Conservation (phyloP, 345 rosid genomes). For the Xanthoceras sorbifolium region DNA sequence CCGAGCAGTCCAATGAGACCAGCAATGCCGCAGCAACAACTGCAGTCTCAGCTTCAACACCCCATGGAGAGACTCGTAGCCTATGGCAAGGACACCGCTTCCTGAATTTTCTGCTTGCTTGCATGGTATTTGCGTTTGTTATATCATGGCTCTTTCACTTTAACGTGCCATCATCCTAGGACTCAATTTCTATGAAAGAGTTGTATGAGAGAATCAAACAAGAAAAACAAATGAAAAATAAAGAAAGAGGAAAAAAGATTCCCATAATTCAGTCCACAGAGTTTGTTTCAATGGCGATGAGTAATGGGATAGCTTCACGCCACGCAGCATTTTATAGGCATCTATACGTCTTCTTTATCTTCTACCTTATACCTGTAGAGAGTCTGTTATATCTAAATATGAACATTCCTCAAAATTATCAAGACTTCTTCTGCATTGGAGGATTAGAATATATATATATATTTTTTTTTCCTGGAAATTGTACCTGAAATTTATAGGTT, state of each 20-base stretch:
- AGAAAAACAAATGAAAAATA: conserved; percentile 1
- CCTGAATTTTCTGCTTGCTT: conserved; percentile 71
- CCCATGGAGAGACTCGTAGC: conserved; percentile 56
- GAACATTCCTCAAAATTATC: conserved; percentile 19
- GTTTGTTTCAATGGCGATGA: conserved; percentile 6
- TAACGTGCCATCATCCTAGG: conserved; percentile 53
- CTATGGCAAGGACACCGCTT: conserved; percentile 87
- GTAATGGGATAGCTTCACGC: conserved; percentile 16
- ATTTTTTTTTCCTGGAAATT: neutral
- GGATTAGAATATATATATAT: neutral
- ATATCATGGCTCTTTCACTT: conserved; percentile 86
- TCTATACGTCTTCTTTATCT: conserved; percentile 11
- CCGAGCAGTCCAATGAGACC: conserved; percentile 42
- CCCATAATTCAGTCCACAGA: conserved; percentile 15
- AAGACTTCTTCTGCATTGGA: conserved; percentile 10
- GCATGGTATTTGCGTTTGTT: conserved; percentile 75
- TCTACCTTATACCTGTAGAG: conserved; percentile 20
- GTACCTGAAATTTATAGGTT: neutral
- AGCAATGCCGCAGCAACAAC: conserved; percentile 27
- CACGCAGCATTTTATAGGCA: conserved; percentile 14
- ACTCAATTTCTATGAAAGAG: neutral
- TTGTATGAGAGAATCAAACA: conserved; percentile 15
- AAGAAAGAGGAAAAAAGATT: neutral
- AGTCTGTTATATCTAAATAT: conserved; percentile 23
- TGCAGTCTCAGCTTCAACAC: conserved; percentile 25